phyloP scores from a whole-genome alignment of 306 rosid species.

The Vigna trinervia region DNA sequence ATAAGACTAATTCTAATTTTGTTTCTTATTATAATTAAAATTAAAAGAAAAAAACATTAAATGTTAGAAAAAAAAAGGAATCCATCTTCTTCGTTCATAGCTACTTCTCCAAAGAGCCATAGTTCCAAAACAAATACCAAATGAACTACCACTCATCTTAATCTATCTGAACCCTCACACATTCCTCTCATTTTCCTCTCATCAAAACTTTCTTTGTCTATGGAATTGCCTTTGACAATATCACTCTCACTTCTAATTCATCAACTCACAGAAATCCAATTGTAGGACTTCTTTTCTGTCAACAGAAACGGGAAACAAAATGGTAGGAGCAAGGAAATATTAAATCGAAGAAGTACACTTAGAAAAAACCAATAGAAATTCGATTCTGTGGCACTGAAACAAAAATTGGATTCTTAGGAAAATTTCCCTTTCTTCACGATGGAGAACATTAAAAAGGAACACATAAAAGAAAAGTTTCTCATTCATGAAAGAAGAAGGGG shows the following conservation, averaged over 20 bases:
- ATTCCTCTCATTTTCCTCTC: constrained; percentile 53
- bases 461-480: no score
- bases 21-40: no score
- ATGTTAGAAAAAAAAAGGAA: no score
- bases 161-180: not conserved
- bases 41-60: no score
- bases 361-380: constrained; percentile 31
- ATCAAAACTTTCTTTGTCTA: not conserved
- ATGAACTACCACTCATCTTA: constrained; percentile 65
- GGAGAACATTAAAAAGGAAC: no score
- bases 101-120: constrained; percentile 82
- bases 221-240: constrained; percentile 15
- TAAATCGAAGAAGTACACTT: constrained; percentile 19
- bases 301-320: no score
- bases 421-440: not conserved
- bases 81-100: not conserved
- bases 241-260: constrained; percentile 48
- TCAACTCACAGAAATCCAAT: not conserved
- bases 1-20: no score
- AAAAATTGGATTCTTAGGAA: not conserved
- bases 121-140: constrained; percentile 82
- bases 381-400: constrained; percentile 40
- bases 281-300: not conserved
- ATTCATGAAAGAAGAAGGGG: no score
- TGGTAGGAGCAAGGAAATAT: not conserved